These are phyloP conservation scores for Rhinocladiella mackenziei DNA, from an alignment of 2,329 filamentous ascomycete genomes.

Conservation along the genomic window DNA sequence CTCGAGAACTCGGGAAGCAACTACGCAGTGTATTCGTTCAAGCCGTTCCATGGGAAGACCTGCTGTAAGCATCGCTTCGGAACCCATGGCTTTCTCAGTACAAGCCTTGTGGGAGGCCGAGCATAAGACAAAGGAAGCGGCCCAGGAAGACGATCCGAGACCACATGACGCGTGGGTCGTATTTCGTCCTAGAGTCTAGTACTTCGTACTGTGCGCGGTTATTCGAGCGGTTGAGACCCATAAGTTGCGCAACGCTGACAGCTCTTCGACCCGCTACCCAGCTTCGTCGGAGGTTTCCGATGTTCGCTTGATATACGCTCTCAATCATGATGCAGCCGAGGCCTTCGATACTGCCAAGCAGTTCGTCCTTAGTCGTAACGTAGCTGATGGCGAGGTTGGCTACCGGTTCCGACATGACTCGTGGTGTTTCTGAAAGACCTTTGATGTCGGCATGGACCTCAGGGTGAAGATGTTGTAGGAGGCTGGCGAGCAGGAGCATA, in stretches of 20 bases:
- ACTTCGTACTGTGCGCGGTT: slow-evolving; percentile 13
- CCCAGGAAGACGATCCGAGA: slow-evolving; percentile 40
- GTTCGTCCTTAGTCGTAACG: slow-evolving; percentile 40
- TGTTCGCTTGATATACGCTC: slow-evolving; percentile 37
- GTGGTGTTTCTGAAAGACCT: slow-evolving; percentile 1
- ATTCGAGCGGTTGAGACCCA: slow-evolving; percentile 38
- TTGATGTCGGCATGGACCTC: slow-evolving; percentile 1
- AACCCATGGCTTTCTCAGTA: neutral
- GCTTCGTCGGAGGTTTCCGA: slow-evolving; percentile 40
- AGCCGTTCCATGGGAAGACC: neutral
- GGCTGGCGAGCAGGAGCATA: slow-evolving; percentile 46
- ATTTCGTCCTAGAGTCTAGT: slow-evolving; percentile 13
- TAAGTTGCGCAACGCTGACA: slow-evolving; percentile 40
- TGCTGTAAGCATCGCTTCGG: neutral
- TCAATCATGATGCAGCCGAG: slow-evolving; percentile 45
- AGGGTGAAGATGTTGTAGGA: slow-evolving; percentile 46
- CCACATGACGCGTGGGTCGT: slow-evolving; percentile 36
- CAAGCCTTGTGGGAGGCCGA: slow-evolving; percentile 36
- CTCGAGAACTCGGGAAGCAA: slow-evolving; percentile 47
- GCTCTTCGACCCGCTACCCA: slow-evolving; percentile 41
- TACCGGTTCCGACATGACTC: slow-evolving; percentile 18
- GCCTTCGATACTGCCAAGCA: slow-evolving; percentile 40
- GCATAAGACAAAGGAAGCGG: slow-evolving; percentile 39
- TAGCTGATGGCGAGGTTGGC: slow-evolving; percentile 32
- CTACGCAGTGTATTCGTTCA: slow-evolving; percentile 37